Conservation (phyloP, 202 grass and related monocot species). For the Saccharum hybrid region DNA sequence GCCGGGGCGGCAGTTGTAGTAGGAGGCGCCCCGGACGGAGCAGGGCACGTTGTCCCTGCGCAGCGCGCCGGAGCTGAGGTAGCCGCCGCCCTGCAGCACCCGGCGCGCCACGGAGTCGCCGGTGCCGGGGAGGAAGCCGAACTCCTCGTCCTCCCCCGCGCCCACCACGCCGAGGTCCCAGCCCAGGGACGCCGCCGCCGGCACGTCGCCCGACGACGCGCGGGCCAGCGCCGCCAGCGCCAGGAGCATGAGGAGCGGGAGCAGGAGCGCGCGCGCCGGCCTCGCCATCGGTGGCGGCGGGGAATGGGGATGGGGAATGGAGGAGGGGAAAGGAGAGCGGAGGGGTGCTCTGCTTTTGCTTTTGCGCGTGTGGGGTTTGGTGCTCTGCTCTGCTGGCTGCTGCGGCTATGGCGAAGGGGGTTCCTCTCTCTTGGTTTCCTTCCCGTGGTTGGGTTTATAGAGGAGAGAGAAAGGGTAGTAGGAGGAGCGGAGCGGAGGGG, state of each 20-base stretch:
- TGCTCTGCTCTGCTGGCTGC: background rate
- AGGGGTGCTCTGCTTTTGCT: background rate
- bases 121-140: conserved; percentile 13
- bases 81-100: conserved; percentile 45
- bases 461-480: conserved; percentile 18
- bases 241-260: background rate
- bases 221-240: background rate
- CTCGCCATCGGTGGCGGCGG: conserved; percentile 24
- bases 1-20: conserved; percentile 77
- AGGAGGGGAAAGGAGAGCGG: background rate
- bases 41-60: conserved; percentile 62
- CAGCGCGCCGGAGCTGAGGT: conserved; percentile 68
- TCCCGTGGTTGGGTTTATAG: conserved; percentile 23
- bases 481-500: background rate
- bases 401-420: background rate
- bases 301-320: background rate
- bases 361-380: conserved; percentile 34
- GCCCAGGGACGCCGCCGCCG: background rate
- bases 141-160: conserved; percentile 36
- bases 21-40: conserved; percentile 60
- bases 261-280: background rate
- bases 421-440: background rate
- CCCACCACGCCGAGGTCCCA: conserved; percentile 44
- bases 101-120: conserved; percentile 44
- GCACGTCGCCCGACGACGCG: background rate